phyloP scores from a whole-genome alignment of 164 flowering plant genomes.

The Warburgia ugandensis region DNA sequence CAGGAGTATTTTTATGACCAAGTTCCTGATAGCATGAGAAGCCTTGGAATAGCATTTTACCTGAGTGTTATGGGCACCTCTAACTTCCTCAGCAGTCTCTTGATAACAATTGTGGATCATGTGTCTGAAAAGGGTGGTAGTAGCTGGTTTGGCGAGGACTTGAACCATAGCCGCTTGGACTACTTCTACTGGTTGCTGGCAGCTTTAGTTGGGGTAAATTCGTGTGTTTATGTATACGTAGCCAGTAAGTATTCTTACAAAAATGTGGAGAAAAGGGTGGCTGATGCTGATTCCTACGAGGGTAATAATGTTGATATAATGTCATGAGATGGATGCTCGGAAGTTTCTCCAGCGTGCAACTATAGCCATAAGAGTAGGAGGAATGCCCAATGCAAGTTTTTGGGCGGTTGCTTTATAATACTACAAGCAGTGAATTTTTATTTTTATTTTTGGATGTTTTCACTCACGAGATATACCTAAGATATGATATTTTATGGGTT shows the following conservation, averaged over 20 bases:
- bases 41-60: slow-evolving; percentile 62
- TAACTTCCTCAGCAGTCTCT: slow-evolving; percentile 45
- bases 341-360: not conserved
- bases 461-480: no score
- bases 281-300: slow-evolving; percentile 16
- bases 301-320: slow-evolving; percentile 6
- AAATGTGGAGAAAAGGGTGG: slow-evolving; percentile 31
- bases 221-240: slow-evolving; percentile 29
- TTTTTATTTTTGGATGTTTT: no score
- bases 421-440: no score
- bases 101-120: slow-evolving; percentile 44
- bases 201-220: slow-evolving; percentile 29
- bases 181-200: slow-evolving; percentile 61
- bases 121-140: slow-evolving; percentile 16
- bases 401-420: no score
- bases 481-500: no score
- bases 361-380: not conserved
- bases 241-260: slow-evolving; percentile 55
- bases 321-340: not conserved
- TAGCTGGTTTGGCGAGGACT: slow-evolving; percentile 61
- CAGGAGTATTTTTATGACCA: slow-evolving; percentile 77
- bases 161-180: slow-evolving; percentile 51
- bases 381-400: not conserved
- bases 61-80: slow-evolving; percentile 54
- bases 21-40: slow-evolving; percentile 67